phyloP scores from a whole-genome alignment of 2,329 filamentous ascomycete species.

The Talaromyces sp. region DNA sequence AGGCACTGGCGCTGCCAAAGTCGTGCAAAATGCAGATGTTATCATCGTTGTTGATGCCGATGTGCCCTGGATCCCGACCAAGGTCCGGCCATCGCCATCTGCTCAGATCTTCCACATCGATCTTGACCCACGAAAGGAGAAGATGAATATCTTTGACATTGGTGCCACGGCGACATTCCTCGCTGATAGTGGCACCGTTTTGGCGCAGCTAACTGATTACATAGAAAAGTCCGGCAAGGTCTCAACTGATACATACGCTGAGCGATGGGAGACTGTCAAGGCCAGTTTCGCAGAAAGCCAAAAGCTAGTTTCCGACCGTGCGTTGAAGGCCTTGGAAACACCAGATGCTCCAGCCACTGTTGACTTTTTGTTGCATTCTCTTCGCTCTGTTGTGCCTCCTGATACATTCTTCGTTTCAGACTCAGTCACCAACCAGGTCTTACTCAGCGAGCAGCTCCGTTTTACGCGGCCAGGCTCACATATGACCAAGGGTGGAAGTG shows the following conservation, averaged over 20 bases:
- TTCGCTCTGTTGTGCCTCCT: slow-evolving; percentile 52
- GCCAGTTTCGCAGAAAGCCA: slow-evolving; percentile 7
- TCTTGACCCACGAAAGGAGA: slow-evolving; percentile 61
- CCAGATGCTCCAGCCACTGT: slow-evolving; percentile 57
- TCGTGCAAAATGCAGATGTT: slow-evolving; percentile 69
- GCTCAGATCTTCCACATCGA: slow-evolving; percentile 61
- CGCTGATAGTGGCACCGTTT: slow-evolving; percentile 44
- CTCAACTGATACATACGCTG: slow-evolving; percentile 4
- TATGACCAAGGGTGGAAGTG: slow-evolving; percentile 70
- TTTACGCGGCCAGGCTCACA: slow-evolving; percentile 12
- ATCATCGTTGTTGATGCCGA: slow-evolving; percentile 83
- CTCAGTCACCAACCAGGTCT: slow-evolving; percentile 64
- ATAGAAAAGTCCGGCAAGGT: slow-evolving; percentile 12
- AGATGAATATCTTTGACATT: slow-evolving; percentile 67
- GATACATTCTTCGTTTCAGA: slow-evolving; percentile 70
- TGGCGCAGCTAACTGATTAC: slow-evolving; percentile 5
- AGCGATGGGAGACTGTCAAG: slow-evolving; percentile 9
- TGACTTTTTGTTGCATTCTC: slow-evolving; percentile 48
- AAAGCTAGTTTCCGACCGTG: slow-evolving; percentile 7
- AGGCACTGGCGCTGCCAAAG: slow-evolving; percentile 65
- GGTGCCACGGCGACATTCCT: slow-evolving; percentile 56
- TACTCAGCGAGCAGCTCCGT: slow-evolving; percentile 19
- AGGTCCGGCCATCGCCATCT: slow-evolving; percentile 50
- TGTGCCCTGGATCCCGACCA: slow-evolving; percentile 82
- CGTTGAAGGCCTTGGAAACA: slow-evolving; percentile 9